Base-by-base conservation (phyloP, 306 rosid species). In the Lathyrus oleraceus region DNA sequence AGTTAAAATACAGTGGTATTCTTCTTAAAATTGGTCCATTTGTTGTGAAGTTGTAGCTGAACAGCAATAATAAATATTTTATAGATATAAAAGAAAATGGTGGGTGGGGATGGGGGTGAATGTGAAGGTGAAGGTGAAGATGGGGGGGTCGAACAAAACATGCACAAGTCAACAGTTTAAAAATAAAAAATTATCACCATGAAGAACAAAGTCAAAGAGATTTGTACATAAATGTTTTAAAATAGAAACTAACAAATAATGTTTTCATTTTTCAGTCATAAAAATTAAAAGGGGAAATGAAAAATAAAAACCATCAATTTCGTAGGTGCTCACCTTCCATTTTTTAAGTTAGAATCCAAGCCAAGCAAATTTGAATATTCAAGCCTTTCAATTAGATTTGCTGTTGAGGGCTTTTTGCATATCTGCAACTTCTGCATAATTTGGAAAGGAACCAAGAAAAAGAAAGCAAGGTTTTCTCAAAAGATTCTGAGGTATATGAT, bases 341-440 rank as follows among this genome's bases (percentile, higher is more conserved):
- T 82, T 80, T 73, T 93, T 77, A 90, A 79, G 76, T 67, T 84
- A 56, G 78, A 75, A 71, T 93, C 88, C 84, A 93, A 59, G 79
- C 98, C 98, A 10, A 93, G 88, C 84, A 90, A 81, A 84, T 93
- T 93, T 61, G 98, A 88, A 81, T 85, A 90, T 14, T 80, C 81
- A 38, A 93, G 91, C 78, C 94, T 90, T 79, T 82, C 81, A 54
- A 90, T 75, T 80, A 88, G 80, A 81, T 87, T 91, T 35, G 77
- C 56, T 64, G 97, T 85, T 58, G 97, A 87, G 6, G 89, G 86
- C 81, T 93, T 93, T 63, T 74, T 86, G 85, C 96, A 88, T 64
- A 69, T 60, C 36, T 81, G 77, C 89, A 93, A 69, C 78, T 68
- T 88, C 98, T 93, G 87, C 79, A 76, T 30, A 69, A 61, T 76